Evolutionary conservation across 2,329 filamentous ascomycete species (phyloP).

Genomic region (Aspergillus pseudonomiae): DNA sequence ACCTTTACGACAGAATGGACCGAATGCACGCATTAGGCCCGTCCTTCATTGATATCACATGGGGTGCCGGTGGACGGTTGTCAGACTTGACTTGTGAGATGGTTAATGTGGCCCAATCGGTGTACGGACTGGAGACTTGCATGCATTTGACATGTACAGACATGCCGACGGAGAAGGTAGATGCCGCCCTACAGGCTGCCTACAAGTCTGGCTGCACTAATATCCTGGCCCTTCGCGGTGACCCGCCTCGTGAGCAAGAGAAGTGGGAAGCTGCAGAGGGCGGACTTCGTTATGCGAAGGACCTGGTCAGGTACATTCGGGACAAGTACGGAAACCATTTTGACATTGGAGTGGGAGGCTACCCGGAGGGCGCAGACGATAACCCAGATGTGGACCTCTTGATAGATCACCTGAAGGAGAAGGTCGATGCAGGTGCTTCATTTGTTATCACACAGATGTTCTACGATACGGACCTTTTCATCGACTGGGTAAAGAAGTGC

Average conservation of each 20-base stretch:
- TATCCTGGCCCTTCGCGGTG: conserved; percentile 89
- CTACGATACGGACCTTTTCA: conserved; percentile 94
- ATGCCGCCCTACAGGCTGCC: conserved; percentile 81
- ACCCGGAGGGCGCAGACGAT: conserved; percentile 94
- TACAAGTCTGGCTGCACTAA: conserved; percentile 97
- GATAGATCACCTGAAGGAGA: conserved; percentile 92
- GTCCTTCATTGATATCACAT: conserved; percentile 97
- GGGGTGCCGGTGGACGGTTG: conserved; percentile 91
- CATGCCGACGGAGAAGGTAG: conserved; percentile 91
- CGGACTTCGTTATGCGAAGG: conserved; percentile 88
- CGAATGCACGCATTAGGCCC: conserved; percentile 95
- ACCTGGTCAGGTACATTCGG: conserved; percentile 83
- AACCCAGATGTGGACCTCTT: conserved; percentile 83
- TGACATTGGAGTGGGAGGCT: conserved; percentile 95
- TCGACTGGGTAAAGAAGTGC: conserved; percentile 86
- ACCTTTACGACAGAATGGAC: conserved; percentile 99
- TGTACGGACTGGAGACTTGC: conserved; percentile 95
- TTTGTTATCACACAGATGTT: conserved; percentile 99
- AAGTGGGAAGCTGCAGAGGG: conserved; percentile 88
- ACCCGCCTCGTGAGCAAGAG: conserved; percentile 90
- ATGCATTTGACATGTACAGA: conserved; percentile 99
- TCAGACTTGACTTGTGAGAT: conserved; percentile 95
- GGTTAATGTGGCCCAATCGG: conserved; percentile 92
- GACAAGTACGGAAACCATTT: conserved; percentile 84
- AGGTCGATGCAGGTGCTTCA: conserved; percentile 88